phyloP scores from a whole-genome alignment of 176 grass and related monocot genomes.

The Aegilops umbellulata region DNA sequence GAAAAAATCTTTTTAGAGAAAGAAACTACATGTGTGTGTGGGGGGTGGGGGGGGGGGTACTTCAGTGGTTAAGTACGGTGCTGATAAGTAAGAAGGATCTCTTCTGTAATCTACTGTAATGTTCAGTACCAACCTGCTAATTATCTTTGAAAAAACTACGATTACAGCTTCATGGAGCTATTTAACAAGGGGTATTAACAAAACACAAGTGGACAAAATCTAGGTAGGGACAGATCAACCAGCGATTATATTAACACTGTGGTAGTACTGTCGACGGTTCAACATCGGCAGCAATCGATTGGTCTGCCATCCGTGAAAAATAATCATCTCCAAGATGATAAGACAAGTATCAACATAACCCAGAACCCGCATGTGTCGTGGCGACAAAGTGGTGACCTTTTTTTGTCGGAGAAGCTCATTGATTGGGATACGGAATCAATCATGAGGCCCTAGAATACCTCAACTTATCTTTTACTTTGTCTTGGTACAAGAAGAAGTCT shows the following conservation, averaged over 20 bases:
- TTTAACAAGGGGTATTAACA: conserved; percentile 12
- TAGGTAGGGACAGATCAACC: not conserved
- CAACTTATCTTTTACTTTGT: conserved; percentile 4
- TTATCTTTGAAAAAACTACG: no score
- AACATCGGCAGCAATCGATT: conserved; percentile 2
- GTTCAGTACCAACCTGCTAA: not conserved
- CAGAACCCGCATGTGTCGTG: conserved; percentile 11
- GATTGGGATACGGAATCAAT: not conserved
- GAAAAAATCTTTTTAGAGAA: no score
- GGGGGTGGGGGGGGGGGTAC: no score
- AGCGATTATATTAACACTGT: not conserved
- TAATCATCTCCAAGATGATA: conserved; percentile 12
- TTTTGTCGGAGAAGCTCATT: not conserved
- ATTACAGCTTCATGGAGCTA: not conserved
- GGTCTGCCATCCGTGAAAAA: not conserved
- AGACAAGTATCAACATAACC: not conserved
- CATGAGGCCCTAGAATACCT: not conserved
- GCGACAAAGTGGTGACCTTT: not conserved
- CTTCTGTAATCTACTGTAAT: not conserved
- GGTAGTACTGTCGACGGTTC: no score
- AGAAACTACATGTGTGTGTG: no score
- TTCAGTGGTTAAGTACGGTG: no score
- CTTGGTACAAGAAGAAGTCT: no score
- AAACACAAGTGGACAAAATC: not conserved
- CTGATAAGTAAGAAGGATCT: no score